Evolutionary conservation across 805 yeast species (phyloP), one percentile per base, ranked within the genome.

Genomic region (Candida adriatica): DNA sequence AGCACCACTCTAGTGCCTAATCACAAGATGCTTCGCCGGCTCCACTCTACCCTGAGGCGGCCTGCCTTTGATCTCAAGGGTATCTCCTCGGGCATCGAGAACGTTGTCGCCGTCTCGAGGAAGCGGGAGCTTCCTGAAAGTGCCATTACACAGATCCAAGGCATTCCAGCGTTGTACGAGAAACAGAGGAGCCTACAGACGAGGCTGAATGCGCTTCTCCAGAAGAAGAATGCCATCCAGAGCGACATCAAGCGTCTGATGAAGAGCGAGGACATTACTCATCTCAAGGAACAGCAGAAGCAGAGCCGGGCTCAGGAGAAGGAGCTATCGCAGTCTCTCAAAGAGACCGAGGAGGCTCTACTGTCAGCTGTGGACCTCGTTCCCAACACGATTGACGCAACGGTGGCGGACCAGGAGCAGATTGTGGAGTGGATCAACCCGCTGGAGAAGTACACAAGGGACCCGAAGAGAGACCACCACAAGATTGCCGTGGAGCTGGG

Each of bases 401-500:
- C 66, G 0, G 84, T 75, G 0, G 58, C 60, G 2, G 39, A 50
- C 1, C 50, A 57, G 9, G 69, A 69, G 15, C 60, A 65, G 16
- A 47, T 78, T 1, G 68, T 73, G 6, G 61, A 66, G 18, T 70
- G 70, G 55, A 56, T 83, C 20, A 77, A 80, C 43, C 70, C 43
- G 11, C 49, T 24, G 26, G 41, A 42, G 1, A 32, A 52, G 2
- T 54, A 59, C 31, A 28, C 33, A 5, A 30, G 56, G 3, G 46
- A 61, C 16, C 29, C 41, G 3, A 27, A 31, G 1, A 45, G 52
- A 13, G 85, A 80, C 48, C 98, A 92, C 53, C 73, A 78, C 28
- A 58, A 51, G 5, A 80, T 92, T n/a, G 87, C 84, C 41, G 73
- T 67, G 15, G 55, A 59, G n/a, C 66, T 85, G 21, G 73, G 75